Evolutionary conservation across 208 protist genomes (phyloP).

Genomic region (Acanthamoeba quina): DNA sequence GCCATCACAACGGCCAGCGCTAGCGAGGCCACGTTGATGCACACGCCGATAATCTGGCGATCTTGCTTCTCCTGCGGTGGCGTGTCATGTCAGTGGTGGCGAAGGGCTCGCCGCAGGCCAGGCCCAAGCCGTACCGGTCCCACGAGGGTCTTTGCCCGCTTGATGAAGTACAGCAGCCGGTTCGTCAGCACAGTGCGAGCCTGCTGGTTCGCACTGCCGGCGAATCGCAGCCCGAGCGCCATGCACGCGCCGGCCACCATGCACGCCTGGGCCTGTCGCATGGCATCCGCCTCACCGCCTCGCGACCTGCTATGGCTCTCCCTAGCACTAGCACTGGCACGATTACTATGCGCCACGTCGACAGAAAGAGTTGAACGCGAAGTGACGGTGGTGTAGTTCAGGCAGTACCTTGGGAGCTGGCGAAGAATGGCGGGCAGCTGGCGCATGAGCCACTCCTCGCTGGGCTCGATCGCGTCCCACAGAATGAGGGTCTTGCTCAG

Average conservation of each 20-base stretch:
- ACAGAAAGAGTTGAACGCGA: not conserved
- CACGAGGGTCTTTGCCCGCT: not conserved
- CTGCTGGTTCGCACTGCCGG: conserved; percentile 77
- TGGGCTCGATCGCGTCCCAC: conserved; percentile 83
- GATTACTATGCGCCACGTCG: not conserved
- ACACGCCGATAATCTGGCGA: conserved; percentile 79
- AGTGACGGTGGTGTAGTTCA: not conserved
- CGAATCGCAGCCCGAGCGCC: conserved; percentile 87
- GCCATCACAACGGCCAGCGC: conserved; percentile 92
- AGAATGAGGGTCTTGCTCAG: conserved; percentile 81
- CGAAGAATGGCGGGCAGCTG: conserved; percentile 78
- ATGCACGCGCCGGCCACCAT: conserved; percentile 83
- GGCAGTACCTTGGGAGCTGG: not conserved
- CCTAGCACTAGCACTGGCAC: conserved; percentile 30
- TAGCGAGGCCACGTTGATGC: conserved; percentile 80
- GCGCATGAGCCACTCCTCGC: conserved; percentile 78
- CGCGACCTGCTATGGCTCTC: not conserved
- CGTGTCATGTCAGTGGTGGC: not conserved
- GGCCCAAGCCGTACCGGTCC: not conserved
- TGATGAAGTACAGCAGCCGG: conserved; percentile 74
- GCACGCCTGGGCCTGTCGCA: conserved; percentile 77
- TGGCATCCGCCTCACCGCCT: conserved; percentile 31
- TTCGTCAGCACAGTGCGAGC: conserved; percentile 75
- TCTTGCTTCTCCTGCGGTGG: conserved; percentile 24
- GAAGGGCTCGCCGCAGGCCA: not conserved